Conservation (phyloP, 805 yeast species). For the Starmerella floricola region DNA sequence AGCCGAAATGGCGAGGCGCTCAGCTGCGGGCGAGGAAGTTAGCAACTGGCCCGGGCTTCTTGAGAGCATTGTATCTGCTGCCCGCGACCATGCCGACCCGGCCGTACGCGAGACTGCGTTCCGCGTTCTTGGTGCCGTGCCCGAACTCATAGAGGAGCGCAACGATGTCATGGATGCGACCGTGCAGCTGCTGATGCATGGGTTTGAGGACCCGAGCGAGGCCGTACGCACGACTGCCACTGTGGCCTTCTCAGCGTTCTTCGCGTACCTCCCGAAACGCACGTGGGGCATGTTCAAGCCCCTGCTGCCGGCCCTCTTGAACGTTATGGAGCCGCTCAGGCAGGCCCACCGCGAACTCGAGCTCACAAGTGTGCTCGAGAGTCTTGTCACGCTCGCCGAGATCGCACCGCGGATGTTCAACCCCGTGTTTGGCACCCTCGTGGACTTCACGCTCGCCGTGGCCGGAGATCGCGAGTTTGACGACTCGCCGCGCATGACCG, state of each 20-base stretch:
- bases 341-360: constrained; percentile 69
- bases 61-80: constrained; percentile 54
- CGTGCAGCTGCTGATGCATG: constrained; percentile 61
- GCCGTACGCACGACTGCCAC: constrained; percentile 85
- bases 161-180: constrained; percentile 40
- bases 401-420: constrained; percentile 89
- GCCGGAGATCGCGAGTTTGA: constrained; percentile 73
- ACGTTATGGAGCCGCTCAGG: constrained; percentile 75
- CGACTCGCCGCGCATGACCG: constrained; percentile 65
- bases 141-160: constrained; percentile 49
- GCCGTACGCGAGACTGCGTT: constrained; percentile 80
- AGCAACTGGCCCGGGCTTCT: constrained; percentile 71
- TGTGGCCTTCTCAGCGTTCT: constrained; percentile 82
- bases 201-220: constrained; percentile 69
- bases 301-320: constrained; percentile 69
- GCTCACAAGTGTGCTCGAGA: constrained; percentile 75
- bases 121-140: constrained; percentile 76
- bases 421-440: constrained; percentile 79
- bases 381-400: constrained; percentile 79
- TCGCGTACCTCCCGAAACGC: constrained; percentile 65
- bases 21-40: constrained; percentile 10
- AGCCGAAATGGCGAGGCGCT: constrained; percentile 66
- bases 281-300: constrained; percentile 69
- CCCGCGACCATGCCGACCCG: constrained; percentile 44
- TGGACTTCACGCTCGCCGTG: constrained; percentile 74